Evolutionary conservation across 768 basidiomycete genomes (phyloP).

Genomic region (Kwoniella dejecticola): DNA sequence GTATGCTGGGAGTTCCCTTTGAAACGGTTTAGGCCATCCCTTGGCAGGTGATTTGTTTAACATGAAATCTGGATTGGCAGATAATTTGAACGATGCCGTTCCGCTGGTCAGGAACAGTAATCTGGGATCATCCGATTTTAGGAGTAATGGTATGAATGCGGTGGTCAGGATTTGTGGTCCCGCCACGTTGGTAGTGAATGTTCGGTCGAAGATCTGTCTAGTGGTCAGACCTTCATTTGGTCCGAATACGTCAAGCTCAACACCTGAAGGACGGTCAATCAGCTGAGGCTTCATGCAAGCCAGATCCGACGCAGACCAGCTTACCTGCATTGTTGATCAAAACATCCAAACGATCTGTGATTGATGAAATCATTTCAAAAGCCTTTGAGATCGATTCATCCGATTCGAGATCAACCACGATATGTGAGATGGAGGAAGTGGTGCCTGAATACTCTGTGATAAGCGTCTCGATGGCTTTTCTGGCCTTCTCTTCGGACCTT

Average conservation of each 20-base stretch:
- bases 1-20: constrained; percentile 7
- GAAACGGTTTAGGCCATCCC: constrained; percentile 15
- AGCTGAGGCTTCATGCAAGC: neutral
- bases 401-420: constrained; percentile 8
- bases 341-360: constrained; percentile 1
- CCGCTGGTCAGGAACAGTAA: constrained; percentile 14
- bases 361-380: neutral
- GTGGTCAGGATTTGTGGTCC: constrained; percentile 4
- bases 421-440: neutral
- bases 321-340: constrained; percentile 13
- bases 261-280: constrained; percentile 8
- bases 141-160: neutral
- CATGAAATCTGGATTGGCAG: neutral
- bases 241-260: constrained; percentile 3
- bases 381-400: constrained; percentile 8
- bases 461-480: neutral
- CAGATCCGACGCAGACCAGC: neutral
- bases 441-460: neutral
- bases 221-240: neutral
- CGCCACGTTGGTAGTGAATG: constrained; percentile 4
- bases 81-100: constrained; percentile 11
- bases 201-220: constrained; percentile 2
- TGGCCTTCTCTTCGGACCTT: neutral
- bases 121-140: constrained; percentile 2
- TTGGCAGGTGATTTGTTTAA: constrained; percentile 9